Evolutionary conservation across 495 filamentous ascomycete species (phyloP).

Genomic region (Immersiella caudata): DNA sequence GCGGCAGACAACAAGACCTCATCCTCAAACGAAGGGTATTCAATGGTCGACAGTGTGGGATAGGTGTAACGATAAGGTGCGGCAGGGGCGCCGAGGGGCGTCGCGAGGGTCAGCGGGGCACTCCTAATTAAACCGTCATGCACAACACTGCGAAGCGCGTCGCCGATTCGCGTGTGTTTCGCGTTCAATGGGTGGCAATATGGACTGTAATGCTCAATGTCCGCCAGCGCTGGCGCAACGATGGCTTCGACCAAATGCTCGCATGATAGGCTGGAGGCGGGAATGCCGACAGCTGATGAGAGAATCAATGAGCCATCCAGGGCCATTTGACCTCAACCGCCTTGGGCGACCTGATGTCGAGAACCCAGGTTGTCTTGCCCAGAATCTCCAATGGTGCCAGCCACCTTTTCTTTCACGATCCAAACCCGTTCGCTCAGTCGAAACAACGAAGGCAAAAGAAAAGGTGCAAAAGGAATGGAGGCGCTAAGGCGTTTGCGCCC

Average conservation of each 20-base stretch:
- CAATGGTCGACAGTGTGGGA: neutral
- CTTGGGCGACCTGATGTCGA: neutral
- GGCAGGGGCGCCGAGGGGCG: constrained; percentile 22
- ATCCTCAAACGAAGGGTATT: neutral
- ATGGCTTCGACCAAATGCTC: neutral
- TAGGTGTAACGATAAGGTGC: constrained; percentile 12
- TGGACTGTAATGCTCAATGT: constrained; percentile 27
- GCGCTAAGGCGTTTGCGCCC: neutral
- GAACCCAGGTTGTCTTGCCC: neutral
- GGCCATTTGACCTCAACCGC: neutral
- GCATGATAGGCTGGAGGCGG: neutral
- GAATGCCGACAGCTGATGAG: constrained; percentile 5
- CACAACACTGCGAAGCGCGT: constrained; percentile 27
- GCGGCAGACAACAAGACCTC: neutral
- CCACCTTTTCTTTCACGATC: too few species aligned
- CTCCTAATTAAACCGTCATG: constrained; percentile 35
- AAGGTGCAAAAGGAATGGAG: neutral
- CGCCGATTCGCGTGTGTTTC: constrained; percentile 32
- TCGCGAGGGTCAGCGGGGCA: constrained; percentile 19
- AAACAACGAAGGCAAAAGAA: constrained; percentile 9
- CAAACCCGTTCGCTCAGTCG: neutral
- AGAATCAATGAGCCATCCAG: constrained; percentile 1
- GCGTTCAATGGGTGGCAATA: constrained; percentile 27
- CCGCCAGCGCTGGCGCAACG: neutral
- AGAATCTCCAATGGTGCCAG: neutral